phyloP scores from a whole-genome alignment of 2,329 filamentous ascomycete species.

The Dothistroma septosporum region DNA sequence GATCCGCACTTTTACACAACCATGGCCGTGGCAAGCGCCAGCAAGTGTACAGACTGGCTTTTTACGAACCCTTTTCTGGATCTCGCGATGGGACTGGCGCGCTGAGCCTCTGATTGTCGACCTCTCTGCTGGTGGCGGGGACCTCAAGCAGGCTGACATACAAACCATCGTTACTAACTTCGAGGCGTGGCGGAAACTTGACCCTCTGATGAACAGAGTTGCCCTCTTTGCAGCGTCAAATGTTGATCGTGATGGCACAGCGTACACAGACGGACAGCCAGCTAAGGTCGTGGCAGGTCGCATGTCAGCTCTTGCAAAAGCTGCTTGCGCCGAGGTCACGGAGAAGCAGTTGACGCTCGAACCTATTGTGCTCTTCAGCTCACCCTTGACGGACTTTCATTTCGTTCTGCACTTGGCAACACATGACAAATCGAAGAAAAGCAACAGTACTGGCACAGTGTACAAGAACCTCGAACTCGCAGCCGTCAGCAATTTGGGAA shows the following conservation, averaged over 20 bases:
- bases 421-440: constrained; percentile 20
- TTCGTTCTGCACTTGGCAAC: constrained; percentile 74
- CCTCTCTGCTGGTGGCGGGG: constrained; percentile 39
- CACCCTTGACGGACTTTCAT: constrained; percentile 73
- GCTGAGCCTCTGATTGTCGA: constrained; percentile 77
- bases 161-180: constrained; percentile 65
- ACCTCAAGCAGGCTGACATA: constrained; percentile 59
- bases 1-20: constrained; percentile 71
- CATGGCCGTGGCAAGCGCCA: constrained; percentile 75
- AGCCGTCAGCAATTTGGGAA: constrained; percentile 41
- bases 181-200: constrained; percentile 79
- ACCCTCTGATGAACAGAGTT: constrained; percentile 80
- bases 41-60: constrained; percentile 76
- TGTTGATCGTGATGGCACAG: constrained; percentile 70
- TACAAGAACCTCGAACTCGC: constrained; percentile 79
- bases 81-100: constrained; percentile 90
- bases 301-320: constrained; percentile 75
- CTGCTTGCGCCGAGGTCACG: constrained; percentile 59
- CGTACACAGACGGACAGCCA: constrained; percentile 72
- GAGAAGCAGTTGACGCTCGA: constrained; percentile 36
- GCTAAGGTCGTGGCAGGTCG: constrained; percentile 78
- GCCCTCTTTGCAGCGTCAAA: constrained; percentile 78
- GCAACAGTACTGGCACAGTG: constrained; percentile 45
- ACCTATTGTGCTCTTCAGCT: constrained; percentile 63
- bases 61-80: constrained; percentile 70